Base-by-base conservation (phyloP, 2,329 filamentous ascomycete species). In the Scedosporium boydii region DNA sequence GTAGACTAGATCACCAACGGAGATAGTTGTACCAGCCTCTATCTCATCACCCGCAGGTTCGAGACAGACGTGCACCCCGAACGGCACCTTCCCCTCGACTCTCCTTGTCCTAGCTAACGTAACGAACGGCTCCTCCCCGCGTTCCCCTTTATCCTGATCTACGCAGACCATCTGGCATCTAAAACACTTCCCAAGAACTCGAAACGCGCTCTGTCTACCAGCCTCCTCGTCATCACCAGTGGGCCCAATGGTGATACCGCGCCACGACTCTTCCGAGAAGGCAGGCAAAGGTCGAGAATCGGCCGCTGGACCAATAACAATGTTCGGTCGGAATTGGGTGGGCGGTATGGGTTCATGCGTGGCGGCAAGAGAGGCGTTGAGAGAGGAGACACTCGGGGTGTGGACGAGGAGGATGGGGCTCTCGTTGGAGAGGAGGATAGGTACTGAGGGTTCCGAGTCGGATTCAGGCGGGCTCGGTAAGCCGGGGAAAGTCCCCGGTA, bases 91-190 rank as follows among this genome's bases (percentile, higher is more conserved):
- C 1, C 92, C 91, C 60, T 90, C 86, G 66, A 91, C 86, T 63
- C 90, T 84, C 67, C 95, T 84, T 10, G 91, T 96, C 78, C 96
- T 96, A 1, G 90, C 88, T 63, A 99, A 76, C 0, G 92, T 97
- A 3, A 89, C 84, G 70, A 95, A 96, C 0, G 95, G 95, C 73
- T 98, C 95, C 65, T 91, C 86, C 66, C 87, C 85, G 72, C 86
- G 89, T 65, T 86, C 81, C 0, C 87, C 92, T 12, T 88, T 96
- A 57, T 86, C 79, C 72, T 97, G 95, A 70, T 99, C 87, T 56
- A 98, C 85, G 71, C 93, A 97, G 9, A 99, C 88, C 93, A 99
- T 98, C 72, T 96, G 92, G 68, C 95, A 99, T 64, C 95, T 80
- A 64, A 91, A 84, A 70, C 95, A 99, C 3, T 89, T 84, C 0